Evolutionary conservation across 208 protist species (phyloP), one percentile per base, ranked within the genome.

Genomic region (Acanthamoeba healyi): DNA sequence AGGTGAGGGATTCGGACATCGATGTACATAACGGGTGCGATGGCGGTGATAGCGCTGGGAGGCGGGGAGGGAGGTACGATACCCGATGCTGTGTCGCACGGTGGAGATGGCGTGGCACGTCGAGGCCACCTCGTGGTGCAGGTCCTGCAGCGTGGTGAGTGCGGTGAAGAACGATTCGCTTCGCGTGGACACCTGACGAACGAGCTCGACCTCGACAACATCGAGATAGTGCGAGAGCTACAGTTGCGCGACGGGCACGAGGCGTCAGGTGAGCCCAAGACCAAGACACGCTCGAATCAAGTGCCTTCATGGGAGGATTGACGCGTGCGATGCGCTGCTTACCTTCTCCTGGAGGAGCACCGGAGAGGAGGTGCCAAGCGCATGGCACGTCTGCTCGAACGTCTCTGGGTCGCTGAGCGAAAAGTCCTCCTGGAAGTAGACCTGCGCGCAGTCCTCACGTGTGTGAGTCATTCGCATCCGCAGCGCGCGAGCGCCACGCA

Each of bases 171-270:
- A 86, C 46, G 77, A 86, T 6, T 58, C 46, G 77, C 77, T 86
- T 26, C 77, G 38, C 42, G 40, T 94, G 1, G 54, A 94, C 32
- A 94, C 77, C 61, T 94, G 92, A 22, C 61, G 40, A 49, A 89
- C 72, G 15, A 94, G 36, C 24, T 94, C 92, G 29, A 94, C 79
- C 58, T 94, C 92, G 22, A 94, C 92, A 0, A 89, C 63, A 40
- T 94, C 92, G 26, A 94, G 92, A 72, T 94, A 94, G 40, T 94
- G 92, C 22, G 92, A 63, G 17, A 90, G 61, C 92, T 94, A n/a
- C n/a, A n/a, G n/a, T n/a, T n/a, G n/a, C n/a, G n/a, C n/a, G n/a
- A n/a, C n/a, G n/a, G n/a, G n/a, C n/a, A n/a, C n/a, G n/a, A n/a
- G n/a, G n/a, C n/a, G n/a, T n/a, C n/a, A n/a, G n/a, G n/a, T n/a